A percentile compares a stretch with the other conserved stretches of the same genome.
Evolutionary conservation across 768 basidiomycete genomes (phyloP).

Genomic region (Amanita thiersii): DNA sequence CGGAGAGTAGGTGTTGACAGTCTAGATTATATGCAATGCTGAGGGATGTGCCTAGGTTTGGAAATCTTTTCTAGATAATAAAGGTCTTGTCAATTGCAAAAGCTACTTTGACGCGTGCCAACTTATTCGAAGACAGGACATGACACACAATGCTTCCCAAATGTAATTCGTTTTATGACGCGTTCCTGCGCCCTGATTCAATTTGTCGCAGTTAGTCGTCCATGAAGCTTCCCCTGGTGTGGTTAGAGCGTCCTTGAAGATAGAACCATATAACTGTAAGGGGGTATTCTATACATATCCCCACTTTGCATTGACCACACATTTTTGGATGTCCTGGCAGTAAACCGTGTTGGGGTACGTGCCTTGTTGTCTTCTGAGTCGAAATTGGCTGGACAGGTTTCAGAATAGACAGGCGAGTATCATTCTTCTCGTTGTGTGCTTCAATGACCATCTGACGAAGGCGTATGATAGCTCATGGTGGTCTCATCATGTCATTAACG

Average conservation of each 20-base stretch:
- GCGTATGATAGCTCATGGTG: constrained; percentile 61
- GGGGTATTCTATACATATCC: constrained; percentile 4
- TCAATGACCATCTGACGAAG: neutral
- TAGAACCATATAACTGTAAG: constrained; percentile 71
- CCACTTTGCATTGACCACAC: constrained; percentile 5
- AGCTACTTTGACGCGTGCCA: neutral
- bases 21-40: neutral
- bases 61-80: constrained; percentile 70
- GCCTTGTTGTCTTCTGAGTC: constrained; percentile 2
- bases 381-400: constrained; percentile 6
- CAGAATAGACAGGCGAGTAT: constrained; percentile 28
- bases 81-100: constrained; percentile 36
- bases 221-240: constrained; percentile 62
- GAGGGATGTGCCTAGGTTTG: constrained; percentile 47
- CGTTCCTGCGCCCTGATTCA: constrained; percentile 5
- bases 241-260: constrained; percentile 60
- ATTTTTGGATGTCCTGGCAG: constrained; percentile 24
- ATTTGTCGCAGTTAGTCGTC: constrained; percentile 48
- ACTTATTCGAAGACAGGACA: constrained; percentile 44
- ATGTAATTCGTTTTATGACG: constrained; percentile 30
- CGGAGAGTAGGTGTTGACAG: constrained; percentile 34
- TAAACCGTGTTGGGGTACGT: constrained; percentile 76
- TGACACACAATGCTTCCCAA: constrained; percentile 73
- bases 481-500: constrained; percentile 72
- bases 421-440: constrained; percentile 3